Conservation (phyloP, 768 basidiomycete genomes). For the Postia placenta region DNA sequence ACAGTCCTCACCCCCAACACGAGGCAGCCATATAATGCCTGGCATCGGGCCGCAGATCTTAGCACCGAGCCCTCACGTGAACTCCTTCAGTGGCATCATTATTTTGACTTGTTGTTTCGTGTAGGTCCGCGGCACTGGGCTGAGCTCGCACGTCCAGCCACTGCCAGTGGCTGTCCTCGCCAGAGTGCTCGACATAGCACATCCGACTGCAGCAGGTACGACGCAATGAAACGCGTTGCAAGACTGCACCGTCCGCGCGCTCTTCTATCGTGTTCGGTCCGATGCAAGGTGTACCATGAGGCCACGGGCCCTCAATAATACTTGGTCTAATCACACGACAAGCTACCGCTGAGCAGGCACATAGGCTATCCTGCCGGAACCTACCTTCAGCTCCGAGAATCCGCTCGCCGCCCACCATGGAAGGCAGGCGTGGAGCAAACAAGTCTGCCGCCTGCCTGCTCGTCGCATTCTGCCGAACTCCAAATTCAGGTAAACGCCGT, state of each 20-base stretch:
- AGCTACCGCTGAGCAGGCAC: background rate
- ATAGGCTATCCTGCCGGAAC: background rate
- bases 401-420: background rate
- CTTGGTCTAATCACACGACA: background rate
- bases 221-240: background rate
- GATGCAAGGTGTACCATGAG: background rate
- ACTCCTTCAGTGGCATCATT: background rate
- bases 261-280: background rate
- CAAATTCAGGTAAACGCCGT: background rate
- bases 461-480: background rate
- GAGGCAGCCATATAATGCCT: conserved; percentile 14
- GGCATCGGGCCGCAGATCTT: conserved; percentile 4
- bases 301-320: background rate
- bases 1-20: conserved; percentile 16
- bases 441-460: background rate
- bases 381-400: background rate
- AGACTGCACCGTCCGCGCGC: background rate
- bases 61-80: conserved; percentile 1
- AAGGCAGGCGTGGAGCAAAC: background rate
- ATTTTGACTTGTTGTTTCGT: conserved; percentile 8
- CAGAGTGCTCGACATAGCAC: background rate
- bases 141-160: background rate
- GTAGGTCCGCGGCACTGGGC: conserved; percentile 10
- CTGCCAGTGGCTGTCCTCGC: background rate
- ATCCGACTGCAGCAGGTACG: background rate